phyloP scores from a whole-genome alignment of 371 early-diverging fungal genomes.

The Chytridiales sp. region DNA sequence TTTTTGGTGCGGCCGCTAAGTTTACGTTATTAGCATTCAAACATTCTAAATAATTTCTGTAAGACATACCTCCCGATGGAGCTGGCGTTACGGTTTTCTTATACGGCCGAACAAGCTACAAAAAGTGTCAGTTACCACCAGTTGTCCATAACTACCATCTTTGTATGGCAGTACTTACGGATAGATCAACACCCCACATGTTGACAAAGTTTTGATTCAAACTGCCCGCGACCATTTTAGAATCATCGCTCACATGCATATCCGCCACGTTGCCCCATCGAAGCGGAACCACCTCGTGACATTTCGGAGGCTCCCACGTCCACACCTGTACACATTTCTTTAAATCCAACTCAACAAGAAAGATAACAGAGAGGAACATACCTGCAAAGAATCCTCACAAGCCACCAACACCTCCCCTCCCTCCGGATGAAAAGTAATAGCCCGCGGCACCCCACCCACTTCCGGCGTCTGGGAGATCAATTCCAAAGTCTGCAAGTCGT shows the following conservation, averaged over 20 bases:
- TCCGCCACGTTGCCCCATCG: conserved; percentile 49
- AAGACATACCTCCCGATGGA: too few species aligned
- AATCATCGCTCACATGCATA: conserved; percentile 39
- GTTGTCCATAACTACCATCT: too few species aligned
- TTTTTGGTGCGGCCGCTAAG: conserved; percentile 11
- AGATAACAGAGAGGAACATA: conserved; percentile 3
- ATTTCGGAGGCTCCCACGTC: conserved; percentile 45
- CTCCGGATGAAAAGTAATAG: conserved; percentile 43
- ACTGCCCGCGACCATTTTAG: conserved; percentile 41
- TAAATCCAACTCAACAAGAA: too few species aligned
- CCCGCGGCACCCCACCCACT: conserved; percentile 21
- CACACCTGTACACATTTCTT: conserved; percentile 32
- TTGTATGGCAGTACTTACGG: conserved; percentile 27
- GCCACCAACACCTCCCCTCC: conserved; percentile 44
- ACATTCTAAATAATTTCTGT: too few species aligned
- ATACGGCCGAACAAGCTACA: too few species aligned
- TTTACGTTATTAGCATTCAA: too few species aligned
- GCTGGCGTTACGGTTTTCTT: too few species aligned
- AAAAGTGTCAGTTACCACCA: too few species aligned
- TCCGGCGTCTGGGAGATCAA: conserved; percentile 28
- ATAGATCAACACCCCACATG: conserved; percentile 42
- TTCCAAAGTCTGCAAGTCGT: conserved; percentile 52
- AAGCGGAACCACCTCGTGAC: conserved; percentile 28
- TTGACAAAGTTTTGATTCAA: conserved; percentile 48
- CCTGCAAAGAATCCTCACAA: conserved; percentile 38